Conservation (phyloP, 495 filamentous ascomycete species). For the Xylaria grammica region DNA sequence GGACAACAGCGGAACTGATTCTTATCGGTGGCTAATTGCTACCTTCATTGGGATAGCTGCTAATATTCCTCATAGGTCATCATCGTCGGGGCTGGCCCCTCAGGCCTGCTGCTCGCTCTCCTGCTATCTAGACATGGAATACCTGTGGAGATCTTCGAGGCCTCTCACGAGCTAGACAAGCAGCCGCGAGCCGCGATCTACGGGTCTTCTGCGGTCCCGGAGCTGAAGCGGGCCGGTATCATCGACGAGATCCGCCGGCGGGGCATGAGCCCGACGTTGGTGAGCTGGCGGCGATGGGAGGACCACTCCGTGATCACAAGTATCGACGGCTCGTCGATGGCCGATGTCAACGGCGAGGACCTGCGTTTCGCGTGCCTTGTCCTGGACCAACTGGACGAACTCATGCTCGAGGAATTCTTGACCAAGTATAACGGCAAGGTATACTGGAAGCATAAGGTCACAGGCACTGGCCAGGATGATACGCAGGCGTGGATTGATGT, state of each 20-base stretch:
- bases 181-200: conserved; percentile 63
- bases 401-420: conserved; percentile 55
- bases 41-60: conserved; percentile 3
- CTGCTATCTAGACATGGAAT: conserved; percentile 61
- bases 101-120: conserved; percentile 60
- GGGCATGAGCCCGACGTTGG: conserved; percentile 55
- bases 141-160: conserved; percentile 58
- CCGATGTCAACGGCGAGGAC: conserved; percentile 41
- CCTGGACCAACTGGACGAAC: conserved; percentile 43
- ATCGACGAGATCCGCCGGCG: conserved; percentile 55
- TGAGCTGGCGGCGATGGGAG: conserved; percentile 57
- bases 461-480: conserved; percentile 55
- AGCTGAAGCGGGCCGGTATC: conserved; percentile 61
- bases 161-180: conserved; percentile 52
- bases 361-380: conserved; percentile 44
- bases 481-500: conserved; percentile 55
- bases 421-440: conserved; percentile 48
- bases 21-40: not conserved
- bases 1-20: not conserved
- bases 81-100: conserved; percentile 62
- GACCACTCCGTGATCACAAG: conserved; percentile 40
- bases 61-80: conserved; percentile 32
- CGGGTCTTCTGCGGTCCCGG: conserved; percentile 56
- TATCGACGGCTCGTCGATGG: conserved; percentile 35
- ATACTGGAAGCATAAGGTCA: conserved; percentile 55